A percentile compares a stretch with the other conserved stretches of the same genome.
phyloP scores from a whole-genome alignment of 148 eudicot species.

The Silene conica region DNA sequence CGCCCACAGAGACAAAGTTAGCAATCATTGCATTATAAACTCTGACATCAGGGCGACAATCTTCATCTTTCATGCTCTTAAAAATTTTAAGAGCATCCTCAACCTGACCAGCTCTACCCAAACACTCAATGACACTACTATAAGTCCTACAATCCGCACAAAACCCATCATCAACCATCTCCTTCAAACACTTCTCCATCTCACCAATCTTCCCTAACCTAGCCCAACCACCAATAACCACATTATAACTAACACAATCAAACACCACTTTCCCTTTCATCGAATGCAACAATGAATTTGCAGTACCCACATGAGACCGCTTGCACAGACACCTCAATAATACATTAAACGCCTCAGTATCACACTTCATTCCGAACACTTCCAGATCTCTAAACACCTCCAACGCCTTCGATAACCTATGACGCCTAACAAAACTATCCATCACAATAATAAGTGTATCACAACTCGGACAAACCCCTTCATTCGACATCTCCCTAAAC shows the following conservation, averaged over 20 bases:
- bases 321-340: conserved; percentile 55
- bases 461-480: conserved; percentile 40
- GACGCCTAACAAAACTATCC: conserved; percentile 61
- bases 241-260: conserved; percentile 42
- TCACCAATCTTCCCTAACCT: conserved; percentile 61
- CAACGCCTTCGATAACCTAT: conserved; percentile 52
- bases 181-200: conserved; percentile 54
- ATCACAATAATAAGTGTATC: conserved; percentile 55
- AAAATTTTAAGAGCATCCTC: conserved; percentile 68
- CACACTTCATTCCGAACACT: conserved; percentile 49
- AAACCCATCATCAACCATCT: conserved; percentile 71
- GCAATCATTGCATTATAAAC: conserved; percentile 78
- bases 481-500: conserved; percentile 44
- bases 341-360: conserved; percentile 53
- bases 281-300: conserved; percentile 47
- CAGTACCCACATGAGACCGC: conserved; percentile 55
- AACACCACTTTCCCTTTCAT: conserved; percentile 56
- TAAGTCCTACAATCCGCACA: conserved; percentile 61
- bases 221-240: conserved; percentile 74
- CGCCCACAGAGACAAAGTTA: conserved; percentile 43
- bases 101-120: conserved; percentile 72
- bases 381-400: conserved; percentile 52
- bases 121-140: conserved; percentile 64
- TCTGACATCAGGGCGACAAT: conserved; percentile 34
- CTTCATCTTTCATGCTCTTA: conserved; percentile 43